Evolutionary conservation across 495 filamentous ascomycete species (phyloP).

Genomic region (Tuber melanosporum): DNA sequence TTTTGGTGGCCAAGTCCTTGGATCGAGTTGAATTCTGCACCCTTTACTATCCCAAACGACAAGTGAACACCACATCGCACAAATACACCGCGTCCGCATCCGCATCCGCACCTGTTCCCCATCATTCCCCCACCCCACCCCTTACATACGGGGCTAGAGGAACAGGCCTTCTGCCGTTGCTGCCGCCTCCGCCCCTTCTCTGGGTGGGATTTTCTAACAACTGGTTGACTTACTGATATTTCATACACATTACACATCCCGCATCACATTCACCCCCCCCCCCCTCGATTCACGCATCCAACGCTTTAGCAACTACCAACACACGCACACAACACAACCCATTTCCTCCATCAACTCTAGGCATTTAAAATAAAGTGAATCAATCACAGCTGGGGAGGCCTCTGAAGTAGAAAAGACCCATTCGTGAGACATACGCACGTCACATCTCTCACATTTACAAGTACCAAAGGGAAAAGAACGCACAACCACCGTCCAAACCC

Average conservation of each 20-base stretch:
- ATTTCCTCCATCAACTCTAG: not conserved
- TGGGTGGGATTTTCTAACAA: not conserved
- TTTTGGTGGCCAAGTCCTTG: constrained; percentile 33
- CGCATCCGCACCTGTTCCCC: constrained; percentile 17
- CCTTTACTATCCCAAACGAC: constrained; percentile 26
- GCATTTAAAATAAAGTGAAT: not conserved
- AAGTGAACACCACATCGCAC: constrained; percentile 20
- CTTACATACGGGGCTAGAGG: constrained; percentile 24
- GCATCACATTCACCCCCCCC: not conserved
- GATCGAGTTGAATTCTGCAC: constrained; percentile 25
- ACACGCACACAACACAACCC: constrained; percentile 17
- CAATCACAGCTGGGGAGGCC: not conserved
- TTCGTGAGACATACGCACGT: constrained; percentile 13
- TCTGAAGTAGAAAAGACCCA: not conserved
- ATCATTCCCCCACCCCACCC: constrained; percentile 9
- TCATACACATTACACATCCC: not conserved
- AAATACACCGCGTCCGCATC: constrained; percentile 10
- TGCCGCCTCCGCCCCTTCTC: constrained; percentile 18
- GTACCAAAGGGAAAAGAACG: not conserved
- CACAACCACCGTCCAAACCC: not conserved
- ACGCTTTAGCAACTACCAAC: constrained; percentile 22
- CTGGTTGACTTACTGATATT: not conserved
- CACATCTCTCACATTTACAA: constrained; percentile 14
- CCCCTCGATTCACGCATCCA: constrained; percentile 14
- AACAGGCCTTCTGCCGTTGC: constrained; percentile 13